A percentile compares a stretch with the other conserved stretches of the same genome.
Evolutionary conservation across 768 basidiomycete species (phyloP).

Genomic region (Macrolepiota albuminosa): DNA sequence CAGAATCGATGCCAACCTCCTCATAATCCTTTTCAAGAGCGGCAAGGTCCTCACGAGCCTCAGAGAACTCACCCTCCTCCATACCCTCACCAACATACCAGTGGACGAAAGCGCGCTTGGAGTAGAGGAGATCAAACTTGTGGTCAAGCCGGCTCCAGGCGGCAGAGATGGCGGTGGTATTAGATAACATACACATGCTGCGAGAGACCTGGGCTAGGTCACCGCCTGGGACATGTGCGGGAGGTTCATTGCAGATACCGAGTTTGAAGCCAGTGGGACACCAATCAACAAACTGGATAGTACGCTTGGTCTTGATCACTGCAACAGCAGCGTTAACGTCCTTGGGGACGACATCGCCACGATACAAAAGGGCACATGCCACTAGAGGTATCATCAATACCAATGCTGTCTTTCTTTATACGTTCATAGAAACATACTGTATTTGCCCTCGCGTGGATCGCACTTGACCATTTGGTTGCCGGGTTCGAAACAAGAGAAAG

Average conservation of each 20-base stretch:
- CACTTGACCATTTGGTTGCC: conserved; percentile 97
- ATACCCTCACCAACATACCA: conserved; percentile 99
- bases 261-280: conserved; percentile 98
- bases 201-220: conserved; percentile 92
- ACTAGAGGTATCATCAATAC: conserved; percentile 37
- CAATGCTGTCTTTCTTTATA: neutral
- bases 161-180: conserved; percentile 88
- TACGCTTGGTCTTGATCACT: conserved; percentile 94
- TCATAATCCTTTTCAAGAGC: conserved; percentile 98
- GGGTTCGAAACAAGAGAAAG: conserved; percentile 94
- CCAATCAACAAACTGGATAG: conserved; percentile 99
- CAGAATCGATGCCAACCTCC: conserved; percentile 62
- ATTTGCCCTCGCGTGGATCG: conserved; percentile 97
- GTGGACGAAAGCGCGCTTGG: conserved; percentile 90
- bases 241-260: conserved; percentile 96
- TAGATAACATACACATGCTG: conserved; percentile 96
- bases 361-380: conserved; percentile 91
- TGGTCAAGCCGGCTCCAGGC: conserved; percentile 94
- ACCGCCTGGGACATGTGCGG: conserved; percentile 88
- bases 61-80: conserved; percentile 99
- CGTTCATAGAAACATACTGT: conserved; percentile 55
- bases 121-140: conserved; percentile 98
- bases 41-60: conserved; percentile 98
- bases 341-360: conserved; percentile 96
- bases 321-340: conserved; percentile 92